Evolutionary conservation across 2,329 filamentous ascomycete genomes (phyloP), one percentile per base, ranked within the genome.

Genomic region (Fusarium anguioides): DNA sequence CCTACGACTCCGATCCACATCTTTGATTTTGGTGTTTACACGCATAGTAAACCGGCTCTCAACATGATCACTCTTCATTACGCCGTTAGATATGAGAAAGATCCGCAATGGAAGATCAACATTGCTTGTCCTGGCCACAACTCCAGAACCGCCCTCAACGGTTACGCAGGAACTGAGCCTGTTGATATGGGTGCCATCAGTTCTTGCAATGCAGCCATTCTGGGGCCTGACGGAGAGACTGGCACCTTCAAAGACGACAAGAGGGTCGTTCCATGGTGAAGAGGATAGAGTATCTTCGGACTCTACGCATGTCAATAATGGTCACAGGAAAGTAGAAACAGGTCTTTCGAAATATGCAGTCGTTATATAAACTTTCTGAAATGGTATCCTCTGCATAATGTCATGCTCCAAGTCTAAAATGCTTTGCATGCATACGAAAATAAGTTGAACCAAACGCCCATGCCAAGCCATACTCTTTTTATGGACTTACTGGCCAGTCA

Each of bases 361-460:
- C 41, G 47, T 69, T 72, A 49, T 47, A 61, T 63, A 60, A 68
- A 51, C 42, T 62, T 50, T 60, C 39, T 55, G 59, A 68, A 63
- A 47, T 72, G 58, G 59, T 66, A 68, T 72, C 56, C 58, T 60
- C 58, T 54, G 46, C 64, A 62, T 31, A 52, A 66, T 68, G 44
- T 31, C 45, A 58, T 67, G 64, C 51, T 45, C 37, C 36, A 61
- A 62, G 57, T 59, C 51, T 45, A 64, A 53, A 59, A 64, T 56
- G 52, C 49, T 64, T 46, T 21, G 39, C 46, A 68, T 57, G 45
- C 51, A 55, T 62, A 51, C 24, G 41, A 36, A 65, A 65, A 60
- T 41, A 44, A 53, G 42, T 50, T 57, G 23, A 57, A 48, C 59
- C 46, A 50, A 62, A 71, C 70, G 68, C 70, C 70, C 41, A 49